Evolutionary conservation across 495 filamentous ascomycete species (phyloP).

Genomic region (Chaetomium cochliodes): DNA sequence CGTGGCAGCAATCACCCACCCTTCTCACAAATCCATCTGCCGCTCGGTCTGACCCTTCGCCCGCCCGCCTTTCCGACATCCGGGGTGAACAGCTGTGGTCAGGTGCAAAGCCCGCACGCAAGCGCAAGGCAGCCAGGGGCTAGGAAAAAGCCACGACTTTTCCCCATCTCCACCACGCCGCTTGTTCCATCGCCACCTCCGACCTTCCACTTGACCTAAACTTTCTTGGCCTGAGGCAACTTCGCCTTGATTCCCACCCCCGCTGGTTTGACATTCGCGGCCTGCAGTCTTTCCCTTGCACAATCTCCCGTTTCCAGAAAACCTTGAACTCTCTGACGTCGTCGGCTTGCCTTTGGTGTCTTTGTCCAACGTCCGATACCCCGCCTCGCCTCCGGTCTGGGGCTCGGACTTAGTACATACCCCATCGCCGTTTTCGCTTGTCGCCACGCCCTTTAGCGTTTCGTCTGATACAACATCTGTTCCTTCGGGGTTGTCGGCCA

Average conservation of each 20-base stretch:
- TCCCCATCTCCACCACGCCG: slow-evolving; percentile 7
- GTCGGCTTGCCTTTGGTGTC: neutral
- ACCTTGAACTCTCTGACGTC: slow-evolving; percentile 12
- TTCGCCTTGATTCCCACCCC: slow-evolving; percentile 2
- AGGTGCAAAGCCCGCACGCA: slow-evolving; percentile 9
- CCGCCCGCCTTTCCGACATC: neutral
- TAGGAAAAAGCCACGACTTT: slow-evolving; percentile 6
- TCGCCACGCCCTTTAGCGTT: neutral
- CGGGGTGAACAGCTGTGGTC: neutral
- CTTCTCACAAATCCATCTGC: neutral
- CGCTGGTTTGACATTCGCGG: neutral
- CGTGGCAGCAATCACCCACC: slow-evolving; percentile 8
- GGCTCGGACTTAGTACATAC: slow-evolving; percentile 16
- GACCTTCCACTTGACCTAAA: neutral
- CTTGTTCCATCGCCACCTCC: neutral
- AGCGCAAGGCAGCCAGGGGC: slow-evolving; percentile 22
- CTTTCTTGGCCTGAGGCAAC: neutral
- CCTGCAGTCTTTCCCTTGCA: neutral
- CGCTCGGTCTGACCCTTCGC: slow-evolving; percentile 18
- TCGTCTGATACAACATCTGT: neutral
- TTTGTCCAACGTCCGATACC: slow-evolving; percentile 15
- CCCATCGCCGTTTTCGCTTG: neutral
- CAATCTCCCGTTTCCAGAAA: neutral
- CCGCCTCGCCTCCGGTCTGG: slow-evolving; percentile 1
- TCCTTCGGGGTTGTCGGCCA: neutral